phyloP scores from a whole-genome alignment of 208 protist species.

The Kentomonas sorsogonicus region DNA sequence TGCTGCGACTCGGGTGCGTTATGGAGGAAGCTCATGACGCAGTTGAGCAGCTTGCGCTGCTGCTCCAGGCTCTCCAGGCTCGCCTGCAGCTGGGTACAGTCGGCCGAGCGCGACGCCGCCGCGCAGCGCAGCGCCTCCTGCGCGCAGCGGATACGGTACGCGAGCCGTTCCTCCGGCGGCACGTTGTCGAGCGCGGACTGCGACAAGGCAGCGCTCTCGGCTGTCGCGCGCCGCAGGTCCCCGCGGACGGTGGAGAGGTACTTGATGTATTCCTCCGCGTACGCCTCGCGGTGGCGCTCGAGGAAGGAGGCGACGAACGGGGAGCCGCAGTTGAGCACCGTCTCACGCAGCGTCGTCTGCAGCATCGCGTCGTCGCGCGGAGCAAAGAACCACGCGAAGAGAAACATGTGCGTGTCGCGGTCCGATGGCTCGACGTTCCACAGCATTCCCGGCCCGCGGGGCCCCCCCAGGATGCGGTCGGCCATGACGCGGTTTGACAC shows the following conservation, averaged over 20 bases:
- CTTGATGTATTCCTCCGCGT: constrained; percentile 74
- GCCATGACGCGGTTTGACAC: constrained; percentile 65
- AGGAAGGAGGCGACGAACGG: constrained; percentile 72
- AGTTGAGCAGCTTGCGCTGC: constrained; percentile 58
- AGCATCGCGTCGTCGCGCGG: constrained; percentile 57
- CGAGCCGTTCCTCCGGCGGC: constrained; percentile 61
- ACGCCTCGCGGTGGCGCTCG: constrained; percentile 35
- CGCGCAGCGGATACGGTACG: constrained; percentile 60
- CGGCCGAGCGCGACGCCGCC: constrained; percentile 51
- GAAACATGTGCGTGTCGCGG: constrained; percentile 75
- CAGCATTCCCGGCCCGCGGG: constrained; percentile 68
- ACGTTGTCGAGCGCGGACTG: constrained; percentile 53
- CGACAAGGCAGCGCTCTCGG: constrained; percentile 64
- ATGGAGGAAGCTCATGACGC: constrained; percentile 60
- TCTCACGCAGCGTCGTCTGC: constrained; percentile 50
- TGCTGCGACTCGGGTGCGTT: too few species aligned
- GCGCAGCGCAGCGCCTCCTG: constrained; percentile 70
- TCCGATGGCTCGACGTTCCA: constrained; percentile 83
- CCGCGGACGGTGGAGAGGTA: constrained; percentile 64
- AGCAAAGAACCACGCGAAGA: constrained; percentile 80
- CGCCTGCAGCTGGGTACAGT: constrained; percentile 59
- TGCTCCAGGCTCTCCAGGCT: constrained; percentile 58
- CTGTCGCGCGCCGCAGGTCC: constrained; percentile 63
- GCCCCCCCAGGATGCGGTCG: constrained; percentile 74
- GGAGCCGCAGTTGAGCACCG: constrained; percentile 54